Percentiles rank a stretch among this genome's conserved stretches.
Conservation (phyloP, 257 asterid species). For the Jacaranda mimosifolia region DNA sequence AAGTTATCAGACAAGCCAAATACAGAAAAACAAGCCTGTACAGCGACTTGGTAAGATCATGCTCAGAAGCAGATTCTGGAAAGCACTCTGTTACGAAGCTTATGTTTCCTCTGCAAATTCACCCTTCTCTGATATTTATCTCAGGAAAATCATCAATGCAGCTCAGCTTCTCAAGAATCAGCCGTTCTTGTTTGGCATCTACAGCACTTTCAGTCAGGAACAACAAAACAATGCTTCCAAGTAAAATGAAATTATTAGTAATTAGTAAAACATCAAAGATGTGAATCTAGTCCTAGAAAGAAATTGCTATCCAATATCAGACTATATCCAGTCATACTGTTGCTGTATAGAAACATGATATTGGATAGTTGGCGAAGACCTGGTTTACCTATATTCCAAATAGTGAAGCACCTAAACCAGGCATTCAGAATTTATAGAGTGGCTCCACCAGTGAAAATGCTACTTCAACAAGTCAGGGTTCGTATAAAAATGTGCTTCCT, state of each 20-base stretch:
- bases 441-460: too few relatives aligned
- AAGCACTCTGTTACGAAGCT: background rate
- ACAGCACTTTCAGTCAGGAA: conserved; percentile 56
- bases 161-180: conserved; percentile 82
- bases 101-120: conserved; percentile 18
- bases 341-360: background rate
- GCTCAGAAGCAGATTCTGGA: background rate
- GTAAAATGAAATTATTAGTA: background rate
- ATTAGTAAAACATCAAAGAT: conserved; percentile 1
- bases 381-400: conserved; percentile 15
- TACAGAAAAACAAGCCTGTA: background rate
- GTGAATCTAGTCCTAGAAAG: background rate
- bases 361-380: background rate
- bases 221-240: conserved; percentile 24
- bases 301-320: conserved; percentile 4
- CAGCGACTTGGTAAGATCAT: background rate
- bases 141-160: conserved; percentile 61
- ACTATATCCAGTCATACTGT: background rate
- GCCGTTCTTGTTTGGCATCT: conserved; percentile 88
- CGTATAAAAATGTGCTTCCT: background rate
- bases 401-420: background rate
- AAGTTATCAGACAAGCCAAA: background rate
- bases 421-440: too few relatives aligned
- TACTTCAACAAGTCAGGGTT: background rate
- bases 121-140: conserved; percentile 38